A percentile compares a stretch with the other conserved stretches of the same genome.
Conservation (phyloP, 2,329 filamentous ascomycete genomes). For the Fusarium longipes region DNA sequence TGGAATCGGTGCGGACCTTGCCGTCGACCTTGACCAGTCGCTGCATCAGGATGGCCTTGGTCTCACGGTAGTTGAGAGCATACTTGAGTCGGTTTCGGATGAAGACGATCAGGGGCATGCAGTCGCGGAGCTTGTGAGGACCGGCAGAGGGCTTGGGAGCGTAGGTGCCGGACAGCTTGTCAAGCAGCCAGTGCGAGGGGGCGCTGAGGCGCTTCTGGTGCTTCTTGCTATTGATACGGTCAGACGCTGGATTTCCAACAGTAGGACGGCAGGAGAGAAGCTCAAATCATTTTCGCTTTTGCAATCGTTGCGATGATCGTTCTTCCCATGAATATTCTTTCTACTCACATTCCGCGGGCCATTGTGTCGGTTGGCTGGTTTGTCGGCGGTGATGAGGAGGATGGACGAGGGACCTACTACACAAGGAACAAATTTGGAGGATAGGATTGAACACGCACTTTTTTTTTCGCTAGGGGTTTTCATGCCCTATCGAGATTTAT, state of each 20-base stretch:
- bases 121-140: conserved; percentile 99
- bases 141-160: conserved; percentile 77
- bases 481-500: conserved; percentile 51
- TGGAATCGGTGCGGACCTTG: conserved; percentile 99
- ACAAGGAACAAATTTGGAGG: conserved; percentile 43
- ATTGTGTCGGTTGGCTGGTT: conserved; percentile 63
- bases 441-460: conserved; percentile 47
- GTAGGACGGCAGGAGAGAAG: conserved; percentile 1
- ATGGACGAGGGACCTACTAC: conserved; percentile 44
- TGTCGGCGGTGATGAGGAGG: conserved; percentile 54
- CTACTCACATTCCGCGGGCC: conserved; percentile 72
- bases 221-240: conserved; percentile 79
- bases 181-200: conserved; percentile 99
- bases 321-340: conserved; percentile 15
- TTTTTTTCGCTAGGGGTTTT: conserved; percentile 46
- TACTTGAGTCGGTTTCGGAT: conserved; percentile 98
- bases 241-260: conserved; percentile 41
- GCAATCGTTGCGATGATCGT: conserved; percentile 4
- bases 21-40: conserved; percentile 99
- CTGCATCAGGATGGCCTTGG: conserved; percentile 98
- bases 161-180: conserved; percentile 97
- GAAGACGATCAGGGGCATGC: conserved; percentile 99
- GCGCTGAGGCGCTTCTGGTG: conserved; percentile 99
- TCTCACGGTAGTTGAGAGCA: conserved; percentile 98
- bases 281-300: conserved; percentile 17